Evolutionary conservation across 2,329 filamentous ascomycete species (phyloP).

Genomic region (Talaromyces sp.): DNA sequence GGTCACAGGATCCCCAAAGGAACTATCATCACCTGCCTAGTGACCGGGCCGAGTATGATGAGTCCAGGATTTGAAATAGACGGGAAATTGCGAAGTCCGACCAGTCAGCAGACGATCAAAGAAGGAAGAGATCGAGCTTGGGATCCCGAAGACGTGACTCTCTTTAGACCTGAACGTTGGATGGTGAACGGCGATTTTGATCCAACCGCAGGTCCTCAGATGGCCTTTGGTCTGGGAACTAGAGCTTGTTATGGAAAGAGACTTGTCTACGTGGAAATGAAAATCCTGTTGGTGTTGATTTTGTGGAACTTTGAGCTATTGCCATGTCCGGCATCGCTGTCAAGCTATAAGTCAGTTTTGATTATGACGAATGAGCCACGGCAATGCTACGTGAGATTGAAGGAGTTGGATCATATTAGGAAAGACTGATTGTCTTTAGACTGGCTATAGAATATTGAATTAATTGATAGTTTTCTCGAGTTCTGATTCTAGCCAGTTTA

Average conservation of each 20-base stretch:
- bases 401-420: neutral
- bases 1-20: neutral
- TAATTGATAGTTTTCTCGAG: neutral
- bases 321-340: neutral
- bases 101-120: neutral
- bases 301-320: constrained; percentile 3
- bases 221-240: neutral
- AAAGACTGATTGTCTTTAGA: neutral
- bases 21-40: neutral
- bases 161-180: neutral
- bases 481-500: neutral
- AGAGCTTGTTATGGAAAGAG: neutral
- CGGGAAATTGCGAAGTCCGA: neutral
- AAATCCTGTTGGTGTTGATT: neutral
- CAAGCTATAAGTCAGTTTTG: constrained; percentile 1
- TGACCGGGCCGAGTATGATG: neutral
- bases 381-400: neutral
- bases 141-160: neutral
- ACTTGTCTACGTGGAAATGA: constrained; percentile 3
- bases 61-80: neutral
- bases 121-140: neutral
- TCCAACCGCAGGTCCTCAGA: neutral
- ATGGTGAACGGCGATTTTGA: neutral
- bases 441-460: neutral
- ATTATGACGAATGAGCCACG: constrained; percentile 5